phyloP scores from a whole-genome alignment of 2,329 filamentous ascomycete genomes.

The Amauroascus niger region DNA sequence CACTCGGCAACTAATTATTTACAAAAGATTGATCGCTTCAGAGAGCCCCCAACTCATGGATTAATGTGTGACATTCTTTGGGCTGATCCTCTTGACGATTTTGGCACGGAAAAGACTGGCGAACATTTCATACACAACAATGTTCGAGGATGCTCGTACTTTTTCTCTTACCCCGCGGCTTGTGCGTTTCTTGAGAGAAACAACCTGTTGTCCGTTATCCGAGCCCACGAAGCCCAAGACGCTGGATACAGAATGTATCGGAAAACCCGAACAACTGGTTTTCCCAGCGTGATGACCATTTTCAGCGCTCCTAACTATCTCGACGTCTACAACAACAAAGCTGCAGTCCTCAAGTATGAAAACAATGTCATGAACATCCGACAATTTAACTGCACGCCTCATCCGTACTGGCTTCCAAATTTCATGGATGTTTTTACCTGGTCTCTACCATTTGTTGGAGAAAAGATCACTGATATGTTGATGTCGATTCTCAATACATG shows the following conservation, averaged over 20 bases:
- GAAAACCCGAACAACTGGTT: constrained; percentile 94
- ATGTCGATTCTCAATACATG: constrained; percentile 97
- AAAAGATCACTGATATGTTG: constrained; percentile 99
- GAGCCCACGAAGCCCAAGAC: constrained; percentile 96
- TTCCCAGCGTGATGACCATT: constrained; percentile 99
- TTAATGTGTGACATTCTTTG: constrained; percentile 99
- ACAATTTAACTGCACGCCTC: constrained; percentile 98
- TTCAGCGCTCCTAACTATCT: constrained; percentile 98
- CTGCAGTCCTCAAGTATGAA: constrained; percentile 96
- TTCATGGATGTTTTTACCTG: constrained; percentile 99
- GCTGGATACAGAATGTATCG: constrained; percentile 98
- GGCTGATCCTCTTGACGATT: constrained; percentile 96
- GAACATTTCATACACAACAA: constrained; percentile 98
- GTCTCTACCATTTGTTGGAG: constrained; percentile 95
- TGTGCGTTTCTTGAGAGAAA: constrained; percentile 99
- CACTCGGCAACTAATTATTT: constrained; percentile 18
- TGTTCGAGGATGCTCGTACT: constrained; percentile 96
- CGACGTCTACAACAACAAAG: constrained; percentile 99
- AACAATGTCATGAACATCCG: constrained; percentile 99
- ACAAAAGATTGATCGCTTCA: constrained; percentile 85
- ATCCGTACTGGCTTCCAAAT: constrained; percentile 98
- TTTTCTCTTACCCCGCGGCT: constrained; percentile 95
- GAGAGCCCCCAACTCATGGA: constrained; percentile 91
- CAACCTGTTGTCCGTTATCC: constrained; percentile 91
- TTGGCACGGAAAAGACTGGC: constrained; percentile 95